Evolutionary conservation across 2,329 filamentous ascomycete species (phyloP).

Genomic region (Amphichorda felina): DNA sequence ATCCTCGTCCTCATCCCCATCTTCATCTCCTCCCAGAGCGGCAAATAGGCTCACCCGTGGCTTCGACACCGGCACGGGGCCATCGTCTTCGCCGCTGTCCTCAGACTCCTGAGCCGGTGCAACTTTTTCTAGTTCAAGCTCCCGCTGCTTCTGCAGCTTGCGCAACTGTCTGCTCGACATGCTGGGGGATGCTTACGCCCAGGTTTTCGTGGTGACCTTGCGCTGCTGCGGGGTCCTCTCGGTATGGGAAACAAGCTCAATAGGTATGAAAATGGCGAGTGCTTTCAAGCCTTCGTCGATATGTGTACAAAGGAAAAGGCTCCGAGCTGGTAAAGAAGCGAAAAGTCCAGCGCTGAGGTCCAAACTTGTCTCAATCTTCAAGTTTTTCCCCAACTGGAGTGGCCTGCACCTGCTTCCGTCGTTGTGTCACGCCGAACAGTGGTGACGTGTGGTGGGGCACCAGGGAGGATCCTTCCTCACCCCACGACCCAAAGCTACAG

Average conservation of each 20-base stretch:
- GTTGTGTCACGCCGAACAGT: slow-evolving; percentile 7
- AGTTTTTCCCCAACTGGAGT: too few relatives aligned
- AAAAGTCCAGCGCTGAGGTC: too few relatives aligned
- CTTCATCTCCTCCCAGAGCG: slow-evolving; percentile 33
- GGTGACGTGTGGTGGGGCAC: slow-evolving; percentile 12
- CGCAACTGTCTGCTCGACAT: slow-evolving; percentile 42
- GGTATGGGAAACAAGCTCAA: too few relatives aligned
- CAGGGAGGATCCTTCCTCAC: not conserved
- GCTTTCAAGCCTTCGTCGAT: too few relatives aligned
- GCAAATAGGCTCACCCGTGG: slow-evolving; percentile 37
- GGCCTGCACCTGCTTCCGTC: too few relatives aligned
- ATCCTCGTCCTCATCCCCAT: slow-evolving; percentile 24
- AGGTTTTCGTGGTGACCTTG: not conserved
- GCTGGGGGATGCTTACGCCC: not conserved
- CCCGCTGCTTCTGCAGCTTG: slow-evolving; percentile 37
- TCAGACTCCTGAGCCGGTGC: slow-evolving; percentile 7
- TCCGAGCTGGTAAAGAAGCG: too few relatives aligned
- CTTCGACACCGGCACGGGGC: slow-evolving; percentile 19
- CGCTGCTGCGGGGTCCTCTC: not conserved
- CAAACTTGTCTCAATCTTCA: too few relatives aligned
- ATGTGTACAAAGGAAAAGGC: too few relatives aligned
- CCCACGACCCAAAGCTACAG: not conserved
- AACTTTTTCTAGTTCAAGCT: slow-evolving; percentile 14
- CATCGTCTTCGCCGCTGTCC: slow-evolving; percentile 16
- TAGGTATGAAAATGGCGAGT: too few relatives aligned